Evolutionary conservation across 192 early-diverging fungal species (phyloP), one percentile per base, ranked within the genome.

Genomic region (Gorgonomyces haynaldii): DNA sequence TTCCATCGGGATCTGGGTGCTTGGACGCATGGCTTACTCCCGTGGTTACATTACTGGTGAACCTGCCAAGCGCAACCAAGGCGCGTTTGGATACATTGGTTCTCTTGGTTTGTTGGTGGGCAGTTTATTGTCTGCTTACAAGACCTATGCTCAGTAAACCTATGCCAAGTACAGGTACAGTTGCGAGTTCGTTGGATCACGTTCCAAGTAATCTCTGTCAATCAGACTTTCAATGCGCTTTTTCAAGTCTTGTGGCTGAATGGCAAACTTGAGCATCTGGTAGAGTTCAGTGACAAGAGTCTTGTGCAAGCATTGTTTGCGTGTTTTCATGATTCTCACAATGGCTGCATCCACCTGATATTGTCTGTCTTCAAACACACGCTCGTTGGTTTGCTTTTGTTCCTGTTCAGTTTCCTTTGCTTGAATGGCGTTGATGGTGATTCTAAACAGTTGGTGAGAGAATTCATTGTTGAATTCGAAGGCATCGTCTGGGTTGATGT

Each of bases 251-350:
- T 19, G 21, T 3, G 60, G 29, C 65, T 82, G 71, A 54, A 96
- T 88, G 15, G 86, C 73, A 28, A 82, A 61, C 36, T 81, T 76
- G 27, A 98, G 65, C 55, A 85, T 81, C 39, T 70, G 69, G 30
- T 83, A 79, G 9, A 88, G 70, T 59, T 95, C 90, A 32, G 60
- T 67, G 42, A 94, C 70, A 21, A 99, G 66, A 36, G 74, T 52
- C 34, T 84, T 82, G 54, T 96, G 92, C 16, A 70, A 66, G 71
- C 93, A 71, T 23, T 69, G 69, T 57, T 90, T 95, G 31, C 86
- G 59, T 30, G 81, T 73, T 72, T 99, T 99, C 94, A 99, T 96
- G 52, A 98, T 89, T 26, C 95, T 65, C 15, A 98, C 95, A 49
- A 96, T 81, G 1, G 86, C 86, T 0, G 92, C 95, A 52, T 99